A percentile compares a stretch with the other conserved stretches of the same genome.
Conservation (phyloP, 192 early-diverging fungal species). For the Podila clonocystis region DNA sequence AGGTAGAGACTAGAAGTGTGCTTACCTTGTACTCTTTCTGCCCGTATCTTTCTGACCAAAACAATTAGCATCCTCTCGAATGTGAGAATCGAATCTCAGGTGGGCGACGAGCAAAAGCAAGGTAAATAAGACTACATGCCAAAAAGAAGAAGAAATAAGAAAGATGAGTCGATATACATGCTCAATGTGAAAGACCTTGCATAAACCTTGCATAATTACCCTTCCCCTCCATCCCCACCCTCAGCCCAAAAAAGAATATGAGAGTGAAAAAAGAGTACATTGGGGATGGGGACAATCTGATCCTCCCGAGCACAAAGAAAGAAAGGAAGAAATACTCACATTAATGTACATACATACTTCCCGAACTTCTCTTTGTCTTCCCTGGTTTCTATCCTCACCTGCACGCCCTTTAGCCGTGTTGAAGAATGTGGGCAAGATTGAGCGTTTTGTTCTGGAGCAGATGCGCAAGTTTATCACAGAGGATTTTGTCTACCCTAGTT, state of each 20-base stretch:
- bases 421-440: constrained; percentile 87
- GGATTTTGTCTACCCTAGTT: constrained; percentile 82
- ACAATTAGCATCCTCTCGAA: constrained; percentile 65
- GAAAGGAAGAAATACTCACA: background rate
- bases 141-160: background rate
- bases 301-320: background rate
- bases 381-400: background rate
- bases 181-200: background rate
- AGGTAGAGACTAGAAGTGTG: background rate
- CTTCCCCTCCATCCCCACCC: too few relatives aligned
- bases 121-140: too few relatives aligned
- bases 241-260: too few relatives aligned
- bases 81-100: constrained; percentile 70
- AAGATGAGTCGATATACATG: background rate
- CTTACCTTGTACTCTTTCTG: background rate
- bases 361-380: background rate
- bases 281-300: too few relatives aligned
- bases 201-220: too few relatives aligned
- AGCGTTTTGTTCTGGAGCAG: constrained; percentile 82
- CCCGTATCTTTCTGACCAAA: background rate
- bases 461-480: constrained; percentile 78
- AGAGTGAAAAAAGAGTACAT: too few relatives aligned
- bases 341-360: background rate
- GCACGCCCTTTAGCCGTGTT: constrained; percentile 60
- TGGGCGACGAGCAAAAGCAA: constrained; percentile 74